Evolutionary conservation across 106 monocot genomes (phyloP), one percentile per base, ranked within the genome.

Genomic region (Platanthera zijinensis): DNA sequence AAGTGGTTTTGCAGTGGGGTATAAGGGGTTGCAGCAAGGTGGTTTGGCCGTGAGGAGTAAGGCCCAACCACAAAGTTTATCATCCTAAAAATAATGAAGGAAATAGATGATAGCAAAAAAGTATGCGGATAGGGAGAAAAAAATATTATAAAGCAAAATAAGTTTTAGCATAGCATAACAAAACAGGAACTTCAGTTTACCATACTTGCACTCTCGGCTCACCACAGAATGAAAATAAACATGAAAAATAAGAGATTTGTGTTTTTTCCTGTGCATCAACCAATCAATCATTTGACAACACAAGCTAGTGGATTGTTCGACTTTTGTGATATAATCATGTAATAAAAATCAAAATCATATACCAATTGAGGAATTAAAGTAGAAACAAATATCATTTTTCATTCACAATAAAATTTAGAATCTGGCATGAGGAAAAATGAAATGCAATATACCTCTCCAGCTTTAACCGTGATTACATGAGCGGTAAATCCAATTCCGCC

Each of bases 401-500:
- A 51, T 5, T 7, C 51, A 73, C 12, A 22, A 51, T 14, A 73
- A 11, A 73, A 25, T 6, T 30, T 30, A 52, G 17, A 10, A 21
- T 51, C 4, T 50, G 10, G 14, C 22, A 51, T 50, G 45, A 78
- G 10, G 47, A 70, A 54, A 57, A 19, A 57, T 8, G 51, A 70
- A 48, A 70, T n/a, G 51, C 18, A 4, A 50, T 8, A 46, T 79
- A 79, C 79, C 79, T 79, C 79, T 53, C 79, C 79, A 47, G 79
- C 72, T 79, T 79, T 79, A 54, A 79, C 72, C 21, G 79, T 72
- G 54, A 79, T 79, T 25, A 79, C 72, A 72, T 79, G 79, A 13
- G 79, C 72, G 50, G 79, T 79, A 72, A 79, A 79, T 6, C 79
- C 79, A 50, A 72, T 79, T 22, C 79, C 79, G 59, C 72, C 72